Evolutionary conservation across 1,139 yeast species (phyloP), one percentile per base, ranked within the genome.

Genomic region (Citeromyces hawaiiensis): DNA sequence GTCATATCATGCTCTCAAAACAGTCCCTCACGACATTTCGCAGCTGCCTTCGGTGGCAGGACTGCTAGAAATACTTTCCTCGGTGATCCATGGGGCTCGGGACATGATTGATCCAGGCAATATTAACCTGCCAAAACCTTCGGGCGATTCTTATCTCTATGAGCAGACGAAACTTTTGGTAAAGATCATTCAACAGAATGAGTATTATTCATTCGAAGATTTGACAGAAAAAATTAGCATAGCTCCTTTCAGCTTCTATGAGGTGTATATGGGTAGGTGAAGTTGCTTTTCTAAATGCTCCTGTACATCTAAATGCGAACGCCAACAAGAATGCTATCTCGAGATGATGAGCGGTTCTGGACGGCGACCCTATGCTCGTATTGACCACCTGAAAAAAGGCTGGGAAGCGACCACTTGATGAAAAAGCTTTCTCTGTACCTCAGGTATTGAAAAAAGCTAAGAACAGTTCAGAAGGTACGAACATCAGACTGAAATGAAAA

Each of bases 1-100:
- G 30, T 60, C 76, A 0, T 46, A 57, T 2, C 54, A 66, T 4
- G 64, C 68, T 43, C 53, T 53, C 14, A 52, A 72, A 36, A 63
- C 70, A 11, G 51, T 44, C 16, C 66, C 71, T 2, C 59, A 62
- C 9, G 57, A 64, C 36, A 55, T 64, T 43, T 46, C 53, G n/a
- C 67, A 67, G 19, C 55, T 70, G 33, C 52, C 60, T 11, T 55
- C 54, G 11, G 27, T 23, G 3, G 48, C 59, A 43, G 43, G 50
- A n/a, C 51, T 69, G 33, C 46, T 70, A 19, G 43, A 53, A 47
- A 45, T 52, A 53, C 39, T 59, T 57, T 39, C 59, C 57, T 34
- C 51, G 57, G 13, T 32, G 54, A 63, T 49, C 43, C 59, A 62
- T 23, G 60, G 66, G 3, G 43, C 52, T 0, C 45, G 46, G 2